Base-by-base conservation (phyloP, 2,329 filamentous ascomycete genomes). In the Clonostachys rosea region DNA sequence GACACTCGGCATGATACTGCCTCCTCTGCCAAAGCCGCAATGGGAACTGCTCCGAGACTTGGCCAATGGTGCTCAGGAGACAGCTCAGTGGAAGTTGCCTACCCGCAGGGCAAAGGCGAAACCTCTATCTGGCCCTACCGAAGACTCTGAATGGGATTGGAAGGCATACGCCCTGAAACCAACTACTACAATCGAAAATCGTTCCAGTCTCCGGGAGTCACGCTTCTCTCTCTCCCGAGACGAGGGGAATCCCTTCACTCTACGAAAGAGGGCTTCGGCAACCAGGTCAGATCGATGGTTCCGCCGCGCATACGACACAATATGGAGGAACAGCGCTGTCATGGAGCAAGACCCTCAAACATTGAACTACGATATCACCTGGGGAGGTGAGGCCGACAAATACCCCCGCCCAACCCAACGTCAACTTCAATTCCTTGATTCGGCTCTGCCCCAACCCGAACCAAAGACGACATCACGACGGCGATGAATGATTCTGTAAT, bases 31-130 rank as follows among this genome's bases (percentile, higher is more conserved):
- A 7, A 63, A 59, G 30, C 64, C 66, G 16, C 78, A 84, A 56
- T 85, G 79, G 79, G 68, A 83, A 13, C 57, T 71, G 13, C 60
- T 85, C n/a, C 61, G 61, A n/a, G 60, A 62, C 20, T 54, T 85
- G 35, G 69, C 69, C 4, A 51, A 55, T 8, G 79, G 74, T 2
- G 62, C 62, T 24, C 68, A 69, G 10, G 55, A 56, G 43, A 44
- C 50, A 17, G 49, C 51, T 5, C 61, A 69, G 34, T 74, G 70
- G 63, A 54, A 48, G 16, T 52, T 73, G 2, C 71, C 48, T 5
- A 12, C 24, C 11, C 34, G 44, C 17, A 33, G 48, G 10, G 20
- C 37, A 6, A 35, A 41, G 14, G 48, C 48, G 14, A 40, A 34
- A 30, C 35, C 17, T 9, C 11, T 36, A 13, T 12, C 18, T 12